phyloP scores from a whole-genome alignment of 2,329 filamentous ascomycete genomes.

The Zasmidium cellare region DNA sequence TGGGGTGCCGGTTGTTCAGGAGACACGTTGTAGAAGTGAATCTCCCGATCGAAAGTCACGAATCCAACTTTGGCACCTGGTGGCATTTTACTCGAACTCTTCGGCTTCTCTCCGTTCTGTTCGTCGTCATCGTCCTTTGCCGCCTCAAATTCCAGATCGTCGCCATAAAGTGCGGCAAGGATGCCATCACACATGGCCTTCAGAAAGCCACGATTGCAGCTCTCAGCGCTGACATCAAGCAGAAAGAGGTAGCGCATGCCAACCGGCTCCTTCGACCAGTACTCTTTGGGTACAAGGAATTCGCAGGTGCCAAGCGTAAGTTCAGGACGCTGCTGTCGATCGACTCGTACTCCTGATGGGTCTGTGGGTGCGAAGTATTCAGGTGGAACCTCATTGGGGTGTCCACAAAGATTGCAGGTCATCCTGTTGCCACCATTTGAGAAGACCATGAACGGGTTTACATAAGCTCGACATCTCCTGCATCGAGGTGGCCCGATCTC shows the following conservation, averaged over 20 bases:
- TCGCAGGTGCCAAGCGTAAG: constrained; percentile 90
- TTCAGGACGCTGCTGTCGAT: constrained; percentile 86
- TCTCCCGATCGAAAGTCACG: constrained; percentile 92
- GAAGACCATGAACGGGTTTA: constrained; percentile 99
- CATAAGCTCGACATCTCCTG: constrained; percentile 89
- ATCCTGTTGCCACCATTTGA: constrained; percentile 91
- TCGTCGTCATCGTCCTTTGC: constrained; percentile 54
- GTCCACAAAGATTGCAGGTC: constrained; percentile 96
- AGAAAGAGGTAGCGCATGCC: constrained; percentile 86
- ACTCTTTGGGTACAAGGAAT: constrained; percentile 96
- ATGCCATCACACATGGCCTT: constrained; percentile 91
- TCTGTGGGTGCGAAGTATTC: constrained; percentile 95
- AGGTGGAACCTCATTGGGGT: constrained; percentile 87
- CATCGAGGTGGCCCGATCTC: constrained; percentile 87
- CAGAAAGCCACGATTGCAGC: constrained; percentile 85
- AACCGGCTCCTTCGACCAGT: constrained; percentile 93
- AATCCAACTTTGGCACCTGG: constrained; percentile 86
- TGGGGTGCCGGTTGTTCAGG: constrained; percentile 80
- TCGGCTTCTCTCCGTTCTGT: constrained; percentile 45
- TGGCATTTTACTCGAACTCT: constrained; percentile 61
- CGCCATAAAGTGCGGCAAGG: constrained; percentile 77
- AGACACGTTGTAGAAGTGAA: constrained; percentile 96
- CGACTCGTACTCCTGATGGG: constrained; percentile 80
- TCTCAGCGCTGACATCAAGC: constrained; percentile 90
- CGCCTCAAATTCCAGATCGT: constrained; percentile 52